Conservation (phyloP, 1,284 basidiomycete species). For the Cystobasidium sp. region DNA sequence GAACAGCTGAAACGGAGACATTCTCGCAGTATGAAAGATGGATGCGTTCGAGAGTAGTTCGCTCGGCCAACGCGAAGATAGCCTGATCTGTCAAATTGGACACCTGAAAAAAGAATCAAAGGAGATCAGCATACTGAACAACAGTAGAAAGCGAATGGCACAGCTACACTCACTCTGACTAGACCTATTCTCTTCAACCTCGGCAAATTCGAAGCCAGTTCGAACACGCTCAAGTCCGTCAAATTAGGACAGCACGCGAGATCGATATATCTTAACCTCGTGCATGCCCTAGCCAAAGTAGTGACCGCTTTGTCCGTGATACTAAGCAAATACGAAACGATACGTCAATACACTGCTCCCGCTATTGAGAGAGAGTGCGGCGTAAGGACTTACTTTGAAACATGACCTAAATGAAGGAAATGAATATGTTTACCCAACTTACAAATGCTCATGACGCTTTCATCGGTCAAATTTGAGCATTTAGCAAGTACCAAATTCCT, state of each 20-base stretch:
- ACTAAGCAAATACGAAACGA: conserved; percentile 55
- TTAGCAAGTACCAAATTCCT: conserved; percentile 92
- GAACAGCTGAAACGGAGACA: conserved; percentile 86
- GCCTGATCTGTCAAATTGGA: conserved; percentile 91
- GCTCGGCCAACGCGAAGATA: conserved; percentile 77
- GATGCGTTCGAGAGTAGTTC: conserved; percentile 82
- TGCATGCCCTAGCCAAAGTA: conserved; percentile 82
- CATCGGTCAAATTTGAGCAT: conserved; percentile 83
- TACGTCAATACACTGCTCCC: neutral
- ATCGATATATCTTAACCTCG: conserved; percentile 93
- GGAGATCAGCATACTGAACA: neutral
- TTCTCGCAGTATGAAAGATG: conserved; percentile 98
- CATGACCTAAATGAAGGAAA: conserved; percentile 94
- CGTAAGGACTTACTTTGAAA: conserved; percentile 61
- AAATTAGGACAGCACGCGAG: conserved; percentile 81
- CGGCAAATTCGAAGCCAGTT: conserved; percentile 78
- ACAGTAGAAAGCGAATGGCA: no score
- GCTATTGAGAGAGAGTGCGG: neutral
- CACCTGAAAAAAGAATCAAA: conserved; percentile 62
- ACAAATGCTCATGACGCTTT: conserved; percentile 80
- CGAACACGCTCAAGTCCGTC: conserved; percentile 92
- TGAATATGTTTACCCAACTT: conserved; percentile 88
- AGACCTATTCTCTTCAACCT: conserved; percentile 94
- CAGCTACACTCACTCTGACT: conserved; percentile 70
- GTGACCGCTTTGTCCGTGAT: conserved; percentile 91